phyloP scores from a whole-genome alignment of 306 rosid genomes.

The Sicyos edulis region DNA sequence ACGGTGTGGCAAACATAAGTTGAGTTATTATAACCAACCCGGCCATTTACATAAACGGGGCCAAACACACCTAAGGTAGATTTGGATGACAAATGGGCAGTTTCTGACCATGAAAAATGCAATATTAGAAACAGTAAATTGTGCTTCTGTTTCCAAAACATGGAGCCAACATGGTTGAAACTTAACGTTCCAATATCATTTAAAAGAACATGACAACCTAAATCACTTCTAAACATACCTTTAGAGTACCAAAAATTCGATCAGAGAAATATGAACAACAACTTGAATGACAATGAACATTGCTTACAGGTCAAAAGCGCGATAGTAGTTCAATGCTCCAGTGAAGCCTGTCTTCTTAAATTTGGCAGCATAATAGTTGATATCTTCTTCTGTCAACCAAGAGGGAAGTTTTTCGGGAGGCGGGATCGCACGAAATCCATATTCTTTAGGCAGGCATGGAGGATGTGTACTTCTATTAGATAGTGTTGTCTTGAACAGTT shows the following conservation, averaged over 20 bases:
- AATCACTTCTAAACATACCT: too few species aligned
- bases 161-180: not conserved
- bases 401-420: constrained; percentile 25
- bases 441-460: constrained; percentile 1
- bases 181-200: too few species aligned
- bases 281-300: not conserved
- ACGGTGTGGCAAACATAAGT: too few species aligned
- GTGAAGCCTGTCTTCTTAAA: constrained; percentile 35
- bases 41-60: too few species aligned
- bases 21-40: too few species aligned
- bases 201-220: not conserved
- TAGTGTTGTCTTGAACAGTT: not conserved
- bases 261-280: not conserved
- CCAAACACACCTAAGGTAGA: too few species aligned
- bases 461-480: not conserved
- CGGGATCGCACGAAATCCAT: not conserved
- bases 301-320: constrained; percentile 14
- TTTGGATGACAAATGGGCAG: not conserved
- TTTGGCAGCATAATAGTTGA: constrained; percentile 37
- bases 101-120: constrained; percentile 1
- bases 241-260: too few species aligned
- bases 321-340: constrained; percentile 40
- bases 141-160: not conserved
- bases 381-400: constrained; percentile 43
- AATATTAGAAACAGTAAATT: not conserved